phyloP scores from a whole-genome alignment of 352 stramenopile genomes.

The Pythium angustatum region DNA sequence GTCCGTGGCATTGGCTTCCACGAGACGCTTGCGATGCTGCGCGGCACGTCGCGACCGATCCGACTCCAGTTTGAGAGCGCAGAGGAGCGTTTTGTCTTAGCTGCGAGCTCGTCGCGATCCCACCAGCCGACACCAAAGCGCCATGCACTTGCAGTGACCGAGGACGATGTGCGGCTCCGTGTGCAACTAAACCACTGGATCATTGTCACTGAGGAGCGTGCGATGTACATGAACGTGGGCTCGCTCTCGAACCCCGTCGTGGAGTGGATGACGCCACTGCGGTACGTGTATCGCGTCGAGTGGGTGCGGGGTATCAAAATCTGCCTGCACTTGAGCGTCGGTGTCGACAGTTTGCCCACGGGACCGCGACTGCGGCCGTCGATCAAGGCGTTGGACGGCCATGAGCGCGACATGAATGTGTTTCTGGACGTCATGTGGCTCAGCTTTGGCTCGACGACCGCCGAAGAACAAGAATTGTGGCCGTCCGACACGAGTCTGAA shows the following conservation, averaged over 20 bases:
- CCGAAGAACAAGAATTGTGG: slow-evolving; percentile 87
- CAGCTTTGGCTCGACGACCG: slow-evolving; percentile 77
- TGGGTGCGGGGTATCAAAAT: slow-evolving; percentile 65
- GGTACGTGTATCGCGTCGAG: slow-evolving; percentile 84
- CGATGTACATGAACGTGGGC: slow-evolving; percentile 84
- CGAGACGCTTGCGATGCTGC: slow-evolving; percentile 77
- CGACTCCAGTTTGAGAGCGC: slow-evolving; percentile 81
- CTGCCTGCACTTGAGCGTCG: slow-evolving; percentile 78
- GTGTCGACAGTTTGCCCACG: slow-evolving; percentile 82
- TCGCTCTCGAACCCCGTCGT: slow-evolving; percentile 76
- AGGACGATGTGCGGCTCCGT: slow-evolving; percentile 50
- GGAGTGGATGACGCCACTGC: slow-evolving; percentile 89
- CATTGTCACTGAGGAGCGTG: slow-evolving; percentile 86
- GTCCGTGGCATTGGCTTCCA: slow-evolving; percentile 86
- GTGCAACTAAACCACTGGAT: slow-evolving; percentile 84
- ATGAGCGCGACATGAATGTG: slow-evolving; percentile 85
- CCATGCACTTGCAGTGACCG: neutral
- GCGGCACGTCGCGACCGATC: slow-evolving; percentile 69
- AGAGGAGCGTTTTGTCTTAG: slow-evolving; percentile 54
- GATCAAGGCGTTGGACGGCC: slow-evolving; percentile 65
- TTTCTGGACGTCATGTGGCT: slow-evolving; percentile 90
- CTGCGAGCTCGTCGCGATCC: slow-evolving; percentile 27
- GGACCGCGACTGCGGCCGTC: slow-evolving; percentile 71
- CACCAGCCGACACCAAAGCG: slow-evolving; percentile 24
- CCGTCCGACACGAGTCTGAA: slow-evolving; percentile 89